Percentiles rank a stretch among this genome's conserved stretches.
These are phyloP conservation scores for Colletotrichum tofieldiae DNA, from an alignment of 2,329 filamentous ascomycete species.

Conservation along the genomic window DNA sequence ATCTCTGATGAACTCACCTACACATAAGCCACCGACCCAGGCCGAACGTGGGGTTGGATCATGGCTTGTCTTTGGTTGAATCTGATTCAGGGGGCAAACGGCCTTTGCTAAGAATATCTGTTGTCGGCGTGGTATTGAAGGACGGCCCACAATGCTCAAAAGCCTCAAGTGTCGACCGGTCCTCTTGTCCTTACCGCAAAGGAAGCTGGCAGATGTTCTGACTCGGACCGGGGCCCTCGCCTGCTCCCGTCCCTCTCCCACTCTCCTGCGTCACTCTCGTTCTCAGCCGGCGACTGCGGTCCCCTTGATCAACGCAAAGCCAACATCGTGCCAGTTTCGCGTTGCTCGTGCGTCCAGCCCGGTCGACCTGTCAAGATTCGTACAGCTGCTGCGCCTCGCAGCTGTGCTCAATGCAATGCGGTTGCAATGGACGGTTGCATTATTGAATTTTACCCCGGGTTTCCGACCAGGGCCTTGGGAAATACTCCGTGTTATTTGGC, in stretches of 20 bases:
- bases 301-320: background rate
- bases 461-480: background rate
- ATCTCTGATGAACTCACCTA: slow-evolving; percentile 1
- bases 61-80: background rate
- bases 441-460: slow-evolving; percentile 10
- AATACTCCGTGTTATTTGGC: background rate
- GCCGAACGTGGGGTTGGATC: background rate
- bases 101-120: slow-evolving; percentile 17
- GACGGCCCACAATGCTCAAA: slow-evolving; percentile 9
- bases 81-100: slow-evolving; percentile 26
- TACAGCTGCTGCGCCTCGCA: slow-evolving; percentile 1
- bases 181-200: slow-evolving; percentile 24
- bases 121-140: background rate
- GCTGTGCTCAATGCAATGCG: slow-evolving; percentile 6
- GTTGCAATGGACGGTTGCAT: slow-evolving; percentile 30
- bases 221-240: slow-evolving; percentile 13
- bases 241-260: background rate
- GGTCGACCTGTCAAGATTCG: slow-evolving; percentile 28
- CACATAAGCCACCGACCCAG: background rate
- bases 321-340: background rate
- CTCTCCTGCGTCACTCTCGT: background rate
- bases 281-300: slow-evolving; percentile 3
- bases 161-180: slow-evolving; percentile 4
- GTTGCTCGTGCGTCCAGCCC: slow-evolving; percentile 15
- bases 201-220: background rate